Percentiles rank a stretch among this genome's conserved stretches.
phyloP scores from a whole-genome alignment of 202 grass and related monocot genomes.

The Elaeis oleifera region DNA sequence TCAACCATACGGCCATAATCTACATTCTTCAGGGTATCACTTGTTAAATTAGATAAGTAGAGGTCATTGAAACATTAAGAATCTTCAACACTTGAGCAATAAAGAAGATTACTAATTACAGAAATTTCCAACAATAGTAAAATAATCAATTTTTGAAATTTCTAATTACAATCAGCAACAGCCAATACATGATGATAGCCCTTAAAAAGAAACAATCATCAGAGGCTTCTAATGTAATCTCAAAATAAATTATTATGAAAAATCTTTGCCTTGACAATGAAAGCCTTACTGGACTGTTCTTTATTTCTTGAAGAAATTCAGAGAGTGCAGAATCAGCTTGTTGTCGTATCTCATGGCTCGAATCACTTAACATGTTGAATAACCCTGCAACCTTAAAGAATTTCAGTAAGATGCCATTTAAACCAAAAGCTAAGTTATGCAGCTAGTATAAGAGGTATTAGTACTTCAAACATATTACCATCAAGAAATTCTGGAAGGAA shows the following conservation, averaged over 20 bases:
- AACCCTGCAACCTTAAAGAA: constrained; percentile 43
- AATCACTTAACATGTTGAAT: constrained; percentile 99
- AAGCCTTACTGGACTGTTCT: constrained; percentile 90
- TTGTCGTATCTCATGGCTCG: constrained; percentile 90
- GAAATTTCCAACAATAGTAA: no score
- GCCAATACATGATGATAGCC: no score
- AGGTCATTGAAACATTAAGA: no score
- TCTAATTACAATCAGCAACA: no score
- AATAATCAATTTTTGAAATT: no score
- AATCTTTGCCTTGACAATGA: not conserved
- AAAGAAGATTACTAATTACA: no score
- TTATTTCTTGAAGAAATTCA: constrained; percentile 99
- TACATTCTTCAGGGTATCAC: constrained; percentile 70
- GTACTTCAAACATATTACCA: constrained; percentile 43
- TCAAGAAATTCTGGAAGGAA: constrained; percentile 99
- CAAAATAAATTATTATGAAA: not conserved
- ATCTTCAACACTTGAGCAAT: not conserved
- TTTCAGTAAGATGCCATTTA: not conserved
- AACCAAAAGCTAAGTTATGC: not conserved
- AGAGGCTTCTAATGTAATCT: not conserved
- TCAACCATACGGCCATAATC: constrained; percentile 99
- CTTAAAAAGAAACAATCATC: not conserved
- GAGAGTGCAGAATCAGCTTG: constrained; percentile 98
- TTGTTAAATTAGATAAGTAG: constrained; percentile 11
- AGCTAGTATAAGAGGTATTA: no score